Conservation (phyloP, 2,329 filamentous ascomycete genomes). For the Scolecobasidium constrictum region DNA sequence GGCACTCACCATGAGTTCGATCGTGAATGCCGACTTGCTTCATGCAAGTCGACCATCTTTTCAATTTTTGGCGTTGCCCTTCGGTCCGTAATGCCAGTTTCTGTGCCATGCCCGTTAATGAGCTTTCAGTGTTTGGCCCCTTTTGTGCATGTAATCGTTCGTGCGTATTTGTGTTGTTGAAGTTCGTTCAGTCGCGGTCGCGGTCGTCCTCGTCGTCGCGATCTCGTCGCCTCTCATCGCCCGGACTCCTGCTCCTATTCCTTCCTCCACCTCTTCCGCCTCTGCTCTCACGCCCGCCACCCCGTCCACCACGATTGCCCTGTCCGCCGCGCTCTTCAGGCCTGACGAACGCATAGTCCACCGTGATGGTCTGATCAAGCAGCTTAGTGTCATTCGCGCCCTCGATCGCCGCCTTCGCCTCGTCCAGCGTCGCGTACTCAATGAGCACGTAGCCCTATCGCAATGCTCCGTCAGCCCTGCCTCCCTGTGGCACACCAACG, state of each 20-base stretch:
- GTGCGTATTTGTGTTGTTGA: too few relatives aligned
- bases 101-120: too few relatives aligned
- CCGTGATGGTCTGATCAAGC: constrained; percentile 68
- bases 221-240: constrained; percentile 18
- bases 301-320: constrained; percentile 20
- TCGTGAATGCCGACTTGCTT: too few relatives aligned
- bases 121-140: too few relatives aligned
- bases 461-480: background rate
- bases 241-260: constrained; percentile 33
- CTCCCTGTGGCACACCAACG: background rate
- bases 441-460: constrained; percentile 77
- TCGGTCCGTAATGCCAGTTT: too few relatives aligned
- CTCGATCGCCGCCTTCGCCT: constrained; percentile 73
- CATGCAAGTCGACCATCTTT: too few relatives aligned
- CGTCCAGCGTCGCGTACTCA: constrained; percentile 68
- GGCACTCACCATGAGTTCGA: too few relatives aligned
- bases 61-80: too few relatives aligned
- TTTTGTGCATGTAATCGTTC: too few relatives aligned
- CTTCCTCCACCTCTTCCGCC: constrained; percentile 15
- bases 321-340: constrained; percentile 52
- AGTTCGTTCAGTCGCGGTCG: too few relatives aligned
- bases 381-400: constrained; percentile 67
- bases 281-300: constrained; percentile 11
- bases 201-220: constrained; percentile 4
- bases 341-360: constrained; percentile 78